These are phyloP conservation scores for Drechmeria coniospora DNA, from an alignment of 2,329 filamentous ascomycete genomes.

Conservation along the genomic window DNA sequence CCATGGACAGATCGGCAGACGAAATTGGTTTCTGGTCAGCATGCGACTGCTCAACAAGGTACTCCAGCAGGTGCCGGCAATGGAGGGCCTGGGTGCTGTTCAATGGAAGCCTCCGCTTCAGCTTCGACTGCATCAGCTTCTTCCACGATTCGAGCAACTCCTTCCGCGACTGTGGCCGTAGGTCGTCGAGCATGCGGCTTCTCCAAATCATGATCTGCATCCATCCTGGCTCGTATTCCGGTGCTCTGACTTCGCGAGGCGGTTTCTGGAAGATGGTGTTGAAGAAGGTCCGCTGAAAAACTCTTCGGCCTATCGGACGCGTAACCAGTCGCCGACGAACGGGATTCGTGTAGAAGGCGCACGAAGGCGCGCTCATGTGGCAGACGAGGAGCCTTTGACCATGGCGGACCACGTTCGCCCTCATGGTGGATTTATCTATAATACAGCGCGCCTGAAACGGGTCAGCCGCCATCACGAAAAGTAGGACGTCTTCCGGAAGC, in stretches of 20 bases:
- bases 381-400: conserved; percentile 23
- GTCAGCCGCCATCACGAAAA: not conserved
- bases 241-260: conserved; percentile 41
- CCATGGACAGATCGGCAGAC: conserved; percentile 26
- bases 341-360: conserved; percentile 15
- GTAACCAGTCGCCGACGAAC: conserved; percentile 12
- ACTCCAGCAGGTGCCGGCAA: conserved; percentile 39
- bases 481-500: not conserved
- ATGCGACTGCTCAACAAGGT: conserved; percentile 27
- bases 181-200: conserved; percentile 43
- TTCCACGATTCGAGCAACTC: conserved; percentile 51
- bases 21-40: conserved; percentile 15
- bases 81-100: conserved; percentile 51
- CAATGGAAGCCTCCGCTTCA: conserved; percentile 30
- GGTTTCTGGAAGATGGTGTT: conserved; percentile 42
- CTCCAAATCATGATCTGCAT: conserved; percentile 54
- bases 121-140: conserved; percentile 45
- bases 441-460: conserved; percentile 4
- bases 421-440: conserved; percentile 23
- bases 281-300: conserved; percentile 36
- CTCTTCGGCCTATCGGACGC: conserved; percentile 9
- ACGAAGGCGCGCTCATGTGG: conserved; percentile 18
- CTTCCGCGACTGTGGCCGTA: conserved; percentile 46
- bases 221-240: conserved; percentile 55
- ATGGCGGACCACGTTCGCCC: conserved; percentile 29